Base-by-base conservation (phyloP, 2,329 filamentous ascomycete species). In the Pseudofabraea citricarpa region DNA sequence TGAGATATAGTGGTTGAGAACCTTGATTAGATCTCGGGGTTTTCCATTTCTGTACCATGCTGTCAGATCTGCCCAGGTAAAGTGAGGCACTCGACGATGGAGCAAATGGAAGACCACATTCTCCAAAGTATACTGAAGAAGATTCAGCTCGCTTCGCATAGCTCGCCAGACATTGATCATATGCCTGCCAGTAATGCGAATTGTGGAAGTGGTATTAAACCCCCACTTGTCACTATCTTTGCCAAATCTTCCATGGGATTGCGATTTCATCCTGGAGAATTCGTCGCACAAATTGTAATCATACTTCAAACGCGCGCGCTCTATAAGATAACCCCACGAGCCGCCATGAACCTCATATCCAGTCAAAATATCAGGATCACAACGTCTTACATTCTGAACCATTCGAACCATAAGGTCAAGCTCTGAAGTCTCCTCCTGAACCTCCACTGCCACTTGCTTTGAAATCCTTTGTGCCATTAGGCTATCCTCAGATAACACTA, bases 131-230 rank as follows among this genome's bases (percentile, higher is more conserved):
- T 98, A 97, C 60, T 96, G 90, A 9, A 95, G 74, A 21, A 98
- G 69, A 54, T 90, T 94, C 21, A 98, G 68, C 64, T 96, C 91
- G n/a, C 84, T 80, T 45, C 89, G 79, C 90, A 98, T 96, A 1
- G 90, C 90, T 55, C 91, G 79, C 90, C 93, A 97, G 36, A 97
- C 86, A 55, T 97, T 97, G 68, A 98, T 90, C 74, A 95, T 89
- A 60, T 97, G 91, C 48, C 93, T 78, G 5, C 93, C 93, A 0
- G 90, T 96, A n/a, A 98, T 79, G 44, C 83, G 82, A 53, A 97
- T 90, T 3, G 88, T 91, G 2, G 90, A 95, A 0, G 90, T 94
- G 42, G 90, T 90, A 50, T 89, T 93, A 69, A 95, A 95, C 0
- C 90, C 91, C 91, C 91, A 97, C 51, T 81, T 77, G 62, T 96